Base-by-base conservation (phyloP, 495 filamentous ascomycete genomes). In the Penicillium crystallinum region DNA sequence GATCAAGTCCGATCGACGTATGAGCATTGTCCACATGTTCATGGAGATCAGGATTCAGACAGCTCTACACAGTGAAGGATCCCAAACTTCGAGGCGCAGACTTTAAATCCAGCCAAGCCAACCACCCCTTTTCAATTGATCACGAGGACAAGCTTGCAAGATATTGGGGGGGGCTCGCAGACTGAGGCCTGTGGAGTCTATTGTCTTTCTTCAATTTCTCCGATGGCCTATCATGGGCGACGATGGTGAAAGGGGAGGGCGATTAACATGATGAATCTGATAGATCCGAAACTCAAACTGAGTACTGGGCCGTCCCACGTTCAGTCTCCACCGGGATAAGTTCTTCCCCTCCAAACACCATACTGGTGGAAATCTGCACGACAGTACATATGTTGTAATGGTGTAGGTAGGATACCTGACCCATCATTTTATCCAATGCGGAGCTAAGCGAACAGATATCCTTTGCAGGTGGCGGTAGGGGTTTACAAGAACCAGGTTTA, bases 331-430 rank as follows among this genome's bases (percentile, higher is more conserved):
- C 21, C 9, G 7, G 49, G 54, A 58, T 51, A 56, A 49, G 7
- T n/a, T 53, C 9, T 56, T 53, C 49, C 21, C 21, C 35, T 53
- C 52, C 43, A 42, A 35, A 31, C 36, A 29, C 53, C 46, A 23
- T 36, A 5, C 30, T 50, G 23, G 29, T 49, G 53, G 49, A 48
- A 49, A 56, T 47, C 52, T 64, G 58, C 58, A 59, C 31, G 34
- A 51, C 55, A 58, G 25, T 36, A 61, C 23, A 7, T 3, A 27
- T 3, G 3, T 3, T 7, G 23, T 3, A 8, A 9, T 31, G 2
- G 53, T 42, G 29, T 49, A 35, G 5, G 46, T 22, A 15, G 6
- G 53, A 58, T 56, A 54, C 49, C 52, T 46, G 52, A 39, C 53
- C 30, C 33, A 17, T 51, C 47, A 34, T 5, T 37, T 42, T 42